These are phyloP conservation scores for Arachnomyces sp. DNA, from an alignment of 2,329 filamentous ascomycete genomes.

Conservation along the genomic window DNA sequence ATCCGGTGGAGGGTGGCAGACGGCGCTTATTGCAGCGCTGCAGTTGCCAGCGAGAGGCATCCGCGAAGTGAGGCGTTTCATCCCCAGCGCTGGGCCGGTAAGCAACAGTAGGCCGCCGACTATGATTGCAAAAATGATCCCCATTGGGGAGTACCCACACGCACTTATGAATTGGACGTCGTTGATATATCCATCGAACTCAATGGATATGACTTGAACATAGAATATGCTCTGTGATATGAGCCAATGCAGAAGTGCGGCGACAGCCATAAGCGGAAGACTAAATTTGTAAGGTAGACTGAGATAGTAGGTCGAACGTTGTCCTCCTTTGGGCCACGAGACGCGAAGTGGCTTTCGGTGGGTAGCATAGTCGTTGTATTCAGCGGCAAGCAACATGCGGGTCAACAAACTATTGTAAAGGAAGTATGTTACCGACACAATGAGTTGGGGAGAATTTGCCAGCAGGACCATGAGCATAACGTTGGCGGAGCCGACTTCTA, in stretches of 20 bases:
- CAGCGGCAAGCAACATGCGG: constrained; percentile 38
- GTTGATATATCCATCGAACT: too few species aligned
- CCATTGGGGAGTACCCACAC: constrained; percentile 17
- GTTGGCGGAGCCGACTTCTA: constrained; percentile 6
- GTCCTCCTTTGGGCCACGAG: constrained; percentile 32
- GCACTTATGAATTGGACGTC: constrained; percentile 17
- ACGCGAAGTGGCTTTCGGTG: constrained; percentile 36
- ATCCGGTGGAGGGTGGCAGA: constrained; percentile 21
- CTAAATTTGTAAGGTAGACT: constrained; percentile 39
- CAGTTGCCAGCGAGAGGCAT: constrained; percentile 26
- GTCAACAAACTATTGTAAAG: constrained; percentile 33
- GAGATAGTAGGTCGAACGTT: constrained; percentile 39
- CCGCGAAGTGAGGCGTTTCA: constrained; percentile 11
- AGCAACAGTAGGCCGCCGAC: constrained; percentile 12
- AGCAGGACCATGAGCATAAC: constrained; percentile 19
- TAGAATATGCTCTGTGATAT: constrained; percentile 42
- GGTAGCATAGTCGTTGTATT: constrained; percentile 39
- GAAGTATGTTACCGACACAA: constrained; percentile 30
- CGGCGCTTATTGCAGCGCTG: constrained; percentile 26
- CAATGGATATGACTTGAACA: constrained; percentile 23
- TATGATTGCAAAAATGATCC: constrained; percentile 14
- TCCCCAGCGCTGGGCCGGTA: constrained; percentile 11
- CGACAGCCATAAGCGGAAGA: constrained; percentile 30
- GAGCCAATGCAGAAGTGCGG: constrained; percentile 40
- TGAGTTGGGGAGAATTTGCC: constrained; percentile 28